Conservation (phyloP, 1,284 basidiomycete genomes). For the Cryptococcus sp. region DNA sequence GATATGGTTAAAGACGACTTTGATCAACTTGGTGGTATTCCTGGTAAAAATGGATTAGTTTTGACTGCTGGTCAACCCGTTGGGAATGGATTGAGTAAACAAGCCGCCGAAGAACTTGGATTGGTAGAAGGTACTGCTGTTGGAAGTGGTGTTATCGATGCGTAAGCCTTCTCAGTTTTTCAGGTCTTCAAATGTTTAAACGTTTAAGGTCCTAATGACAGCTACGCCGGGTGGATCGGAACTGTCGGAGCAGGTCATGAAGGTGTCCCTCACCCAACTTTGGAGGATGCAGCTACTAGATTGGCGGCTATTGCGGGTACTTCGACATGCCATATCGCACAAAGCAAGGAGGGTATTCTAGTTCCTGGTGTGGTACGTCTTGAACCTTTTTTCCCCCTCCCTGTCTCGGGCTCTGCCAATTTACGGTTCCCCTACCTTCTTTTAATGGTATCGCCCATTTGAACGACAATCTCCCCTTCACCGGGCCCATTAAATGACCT, state of each 20-base stretch:
- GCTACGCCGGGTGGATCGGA: conserved; percentile 98
- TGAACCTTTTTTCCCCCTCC: background rate
- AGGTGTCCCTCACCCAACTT: conserved; percentile 49
- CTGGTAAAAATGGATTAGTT: conserved; percentile 58
- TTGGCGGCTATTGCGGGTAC: conserved; percentile 94
- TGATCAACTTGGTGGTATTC: conserved; percentile 70
- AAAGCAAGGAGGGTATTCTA: conserved; percentile 72
- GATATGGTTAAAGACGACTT: conserved; percentile 58
- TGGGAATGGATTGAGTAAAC: conserved; percentile 71
- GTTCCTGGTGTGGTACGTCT: conserved; percentile 61
- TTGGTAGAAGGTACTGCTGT: conserved; percentile 85
- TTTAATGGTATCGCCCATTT: no score
- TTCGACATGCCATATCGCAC: conserved; percentile 90
- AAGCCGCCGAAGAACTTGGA: conserved; percentile 80
- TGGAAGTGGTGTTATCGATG: conserved; percentile 92
- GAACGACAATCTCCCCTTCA: no score
- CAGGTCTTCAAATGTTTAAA: background rate
- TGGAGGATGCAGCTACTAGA: conserved; percentile 73
- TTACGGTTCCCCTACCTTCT: no score
- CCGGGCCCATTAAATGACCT: no score
- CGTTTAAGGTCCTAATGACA: conserved; percentile 31
- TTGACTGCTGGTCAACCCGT: conserved; percentile 91
- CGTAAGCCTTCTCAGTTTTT: conserved; percentile 55
- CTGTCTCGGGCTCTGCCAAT: background rate
- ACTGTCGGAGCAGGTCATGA: conserved; percentile 79